Evolutionary conservation across 1,139 yeast species (phyloP).

Genomic region (Kazachstania sp.): DNA sequence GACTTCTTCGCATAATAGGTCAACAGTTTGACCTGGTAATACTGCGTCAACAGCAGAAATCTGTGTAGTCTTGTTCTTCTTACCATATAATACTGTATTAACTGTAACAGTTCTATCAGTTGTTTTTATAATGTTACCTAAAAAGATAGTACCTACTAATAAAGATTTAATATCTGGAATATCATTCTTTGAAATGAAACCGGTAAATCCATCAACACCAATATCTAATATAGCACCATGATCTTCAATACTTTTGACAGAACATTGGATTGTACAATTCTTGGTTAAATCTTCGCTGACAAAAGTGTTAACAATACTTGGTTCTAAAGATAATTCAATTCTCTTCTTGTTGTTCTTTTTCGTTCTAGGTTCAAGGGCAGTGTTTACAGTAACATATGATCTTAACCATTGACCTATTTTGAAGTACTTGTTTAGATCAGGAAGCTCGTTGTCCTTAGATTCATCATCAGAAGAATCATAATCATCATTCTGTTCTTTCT

Average conservation of each 20-base stretch:
- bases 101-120: slow-evolving; percentile 56
- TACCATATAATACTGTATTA: slow-evolving; percentile 35
- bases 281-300: slow-evolving; percentile 61
- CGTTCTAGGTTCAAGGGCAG: slow-evolving; percentile 32
- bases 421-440: slow-evolving; percentile 49
- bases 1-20: slow-evolving; percentile 58
- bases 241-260: slow-evolving; percentile 76
- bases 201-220: slow-evolving; percentile 51
- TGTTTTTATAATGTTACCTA: slow-evolving; percentile 41
- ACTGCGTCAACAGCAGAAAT: slow-evolving; percentile 69
- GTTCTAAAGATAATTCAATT: slow-evolving; percentile 69
- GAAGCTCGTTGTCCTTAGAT: slow-evolving; percentile 37
- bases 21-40: slow-evolving; percentile 76
- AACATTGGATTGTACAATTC: slow-evolving; percentile 56
- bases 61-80: slow-evolving; percentile 43
- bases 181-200: slow-evolving; percentile 73
- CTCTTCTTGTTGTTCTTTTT: slow-evolving; percentile 42
- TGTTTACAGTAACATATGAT: slow-evolving; percentile 54
- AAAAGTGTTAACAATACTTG: slow-evolving; percentile 58
- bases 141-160: slow-evolving; percentile 41
- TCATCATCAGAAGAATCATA: slow-evolving; percentile 30
- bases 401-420: slow-evolving; percentile 77
- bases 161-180: slow-evolving; percentile 30
- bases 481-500: slow-evolving; percentile 30
- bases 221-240: slow-evolving; percentile 76